Evolutionary conservation across 768 basidiomycete species (phyloP), one percentile per base, ranked within the genome.

Genomic region (Mycena vulgaris): DNA sequence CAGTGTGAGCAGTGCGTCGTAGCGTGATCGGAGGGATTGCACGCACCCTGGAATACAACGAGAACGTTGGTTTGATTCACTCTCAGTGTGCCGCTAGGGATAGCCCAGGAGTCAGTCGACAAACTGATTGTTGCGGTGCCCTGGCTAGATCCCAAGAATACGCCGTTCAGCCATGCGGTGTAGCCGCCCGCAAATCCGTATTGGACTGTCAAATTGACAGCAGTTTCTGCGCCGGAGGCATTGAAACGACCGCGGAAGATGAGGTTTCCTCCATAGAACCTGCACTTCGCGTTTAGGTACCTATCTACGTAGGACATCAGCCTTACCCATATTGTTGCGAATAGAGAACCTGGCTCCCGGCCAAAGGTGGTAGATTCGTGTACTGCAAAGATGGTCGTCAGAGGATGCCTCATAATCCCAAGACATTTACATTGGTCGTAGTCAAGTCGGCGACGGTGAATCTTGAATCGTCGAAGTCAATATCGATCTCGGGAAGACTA

Each of bases 231-330:
- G 9, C 88, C 88, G 4, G 80, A 83, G 14, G 87, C 85, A 16
- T 76, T 85, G 78, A 89, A 89, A 64, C 86, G 85, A n/a, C 85
- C 88, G 16, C 88, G 83, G 80, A 84, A 89, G 47, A 89, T 81
- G 40, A 88, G 76, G 64, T 87, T 84, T 0, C 86, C 87, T 3
- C 86, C 88, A 64, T 88, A 88, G 70, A 87, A 88, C 21, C 87
- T 87, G 28, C 14, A 23, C 42, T 28, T 69, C 73, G 33, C 21
- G n/a, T 45, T 74, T 55, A 78, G 75, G 40, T 73, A 72, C 2
- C 72, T 66, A 6, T 76, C 70, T 11, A 56, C 17, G 70, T 58
- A 28, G 75, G 71, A 27, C 70, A 45, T 11, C 13, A 25, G 19
- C 69, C 80, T 23, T 74, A 86, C 86, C 85, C 87, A 62, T 88